Percentiles rank a stretch among this genome's conserved stretches.
Evolutionary conservation across 2,329 filamentous ascomycete genomes (phyloP).

Genomic region (Cladosporium sp.): DNA sequence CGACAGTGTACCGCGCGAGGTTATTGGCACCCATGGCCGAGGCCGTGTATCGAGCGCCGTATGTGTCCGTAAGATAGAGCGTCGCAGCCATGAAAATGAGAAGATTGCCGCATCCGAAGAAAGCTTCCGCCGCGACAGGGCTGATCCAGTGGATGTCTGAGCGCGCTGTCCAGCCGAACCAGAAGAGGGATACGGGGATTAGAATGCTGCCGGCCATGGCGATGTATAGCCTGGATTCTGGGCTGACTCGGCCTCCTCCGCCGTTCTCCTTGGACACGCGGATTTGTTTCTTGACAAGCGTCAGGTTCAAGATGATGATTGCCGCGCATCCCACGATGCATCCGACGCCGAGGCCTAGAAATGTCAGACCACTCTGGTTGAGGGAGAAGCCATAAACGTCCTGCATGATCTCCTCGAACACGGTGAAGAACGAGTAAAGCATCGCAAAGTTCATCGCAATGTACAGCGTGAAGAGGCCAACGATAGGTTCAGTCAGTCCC

Average conservation of each 20-base stretch:
- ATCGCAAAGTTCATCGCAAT: conserved; percentile 22
- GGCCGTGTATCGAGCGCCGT: conserved; percentile 48
- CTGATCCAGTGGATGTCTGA: conserved; percentile 31
- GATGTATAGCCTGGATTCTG: conserved; percentile 14
- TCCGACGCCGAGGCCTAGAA: conserved; percentile 23
- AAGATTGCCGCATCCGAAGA: conserved; percentile 35
- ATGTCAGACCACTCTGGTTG: conserved; percentile 20
- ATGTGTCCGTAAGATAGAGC: conserved; percentile 50
- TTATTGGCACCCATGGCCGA: conserved; percentile 55
- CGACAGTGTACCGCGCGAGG: conserved; percentile 51
- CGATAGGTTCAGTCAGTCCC: conserved; percentile 29
- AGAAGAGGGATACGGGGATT: conserved; percentile 25
- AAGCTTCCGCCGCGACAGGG: conserved; percentile 34
- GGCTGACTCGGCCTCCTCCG: conserved; percentile 11
- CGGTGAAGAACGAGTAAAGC: conserved; percentile 22
- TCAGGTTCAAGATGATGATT: conserved; percentile 7
- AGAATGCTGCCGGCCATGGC: conserved; percentile 15
- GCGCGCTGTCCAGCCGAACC: conserved; percentile 33
- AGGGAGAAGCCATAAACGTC: conserved; percentile 20
- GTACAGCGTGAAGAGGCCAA: conserved; percentile 22
- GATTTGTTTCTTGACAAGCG: conserved; percentile 4
- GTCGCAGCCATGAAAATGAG: conserved; percentile 32
- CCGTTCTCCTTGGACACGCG: conserved; percentile 2
- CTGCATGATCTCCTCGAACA: conserved; percentile 21
- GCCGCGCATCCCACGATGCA: conserved; percentile 10